Evolutionary conservation across 345 rosid genomes (phyloP), one percentile per base, ranked within the genome.

Genomic region (Crucihimalaya himalaica): DNA sequence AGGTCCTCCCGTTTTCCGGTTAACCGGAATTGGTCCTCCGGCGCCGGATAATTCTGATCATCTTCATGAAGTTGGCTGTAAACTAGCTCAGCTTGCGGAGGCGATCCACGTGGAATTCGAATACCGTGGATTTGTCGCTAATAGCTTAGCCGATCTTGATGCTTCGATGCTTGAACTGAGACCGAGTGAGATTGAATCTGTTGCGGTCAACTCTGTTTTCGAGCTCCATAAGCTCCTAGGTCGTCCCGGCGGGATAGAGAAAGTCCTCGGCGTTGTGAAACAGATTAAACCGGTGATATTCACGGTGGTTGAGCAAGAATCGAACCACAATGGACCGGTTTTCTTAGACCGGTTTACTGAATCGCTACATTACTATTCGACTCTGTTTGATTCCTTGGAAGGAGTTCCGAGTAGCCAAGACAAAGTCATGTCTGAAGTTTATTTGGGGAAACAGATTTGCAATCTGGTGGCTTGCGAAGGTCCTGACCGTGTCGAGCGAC

Each of bases 1-100:
- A 1, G 97, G 94, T 2, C 90, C 97, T 4, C 97, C 96, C 0
- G 54, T 79, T 40, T 89, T 92, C 58, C 83, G 96, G 55, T 74
- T 92, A 21, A 92, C 96, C 18, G 96, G 93, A 4, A 88, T 92
- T 12, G 97, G 97, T 10, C 96, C 92, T 2, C 97, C 96, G 14
- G 66, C 86, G 1, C 81, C 79, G 0, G 91, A 92, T 59, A 82
- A 86, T 66, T 63, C 85, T 0, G 96, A 89, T 65, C 78, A 79
- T 51, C 74, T 92, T 12, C 94, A 88, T 11, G 86, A 92, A 58
- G 94, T 92, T 23, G 97, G 96, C 0, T 92, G 96, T 84, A 92
- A 89, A 61, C 50, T 92, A 61, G 97, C 97, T 58, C 96, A 85
- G 68, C 57, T 92, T 4, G 97, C 97, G 0, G 90, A 88, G 37